Evolutionary conservation across 2,329 filamentous ascomycete genomes (phyloP).

Genomic region (Gyromitra esculenta): DNA sequence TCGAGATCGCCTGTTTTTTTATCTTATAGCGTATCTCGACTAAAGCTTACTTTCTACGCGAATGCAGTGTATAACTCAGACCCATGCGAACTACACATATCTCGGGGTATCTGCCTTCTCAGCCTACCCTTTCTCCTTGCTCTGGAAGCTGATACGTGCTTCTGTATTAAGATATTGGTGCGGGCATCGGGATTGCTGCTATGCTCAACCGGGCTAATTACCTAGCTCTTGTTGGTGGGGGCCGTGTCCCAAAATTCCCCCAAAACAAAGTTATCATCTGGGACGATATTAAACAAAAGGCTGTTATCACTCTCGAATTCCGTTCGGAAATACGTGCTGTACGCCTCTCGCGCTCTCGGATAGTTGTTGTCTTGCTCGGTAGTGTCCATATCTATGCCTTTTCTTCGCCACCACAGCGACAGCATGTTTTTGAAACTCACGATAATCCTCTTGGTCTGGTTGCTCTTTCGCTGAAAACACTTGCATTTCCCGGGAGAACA

Average conservation of each 20-base stretch:
- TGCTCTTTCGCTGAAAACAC: conserved; percentile 75
- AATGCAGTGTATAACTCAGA: conserved; percentile 75
- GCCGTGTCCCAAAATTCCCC: conserved; percentile 83
- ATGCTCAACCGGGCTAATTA: conserved; percentile 91
- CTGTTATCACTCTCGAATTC: conserved; percentile 79
- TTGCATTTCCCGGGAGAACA: conserved; percentile 88
- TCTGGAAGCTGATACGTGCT: conserved; percentile 54
- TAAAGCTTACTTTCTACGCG: conserved; percentile 14
- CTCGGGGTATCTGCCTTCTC: conserved; percentile 64
- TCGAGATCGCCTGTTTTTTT: conserved; percentile 16
- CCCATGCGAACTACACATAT: conserved; percentile 74
- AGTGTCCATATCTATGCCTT: conserved; percentile 84
- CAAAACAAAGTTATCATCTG: conserved; percentile 92
- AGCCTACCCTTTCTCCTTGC: conserved; percentile 37
- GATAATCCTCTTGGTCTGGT: conserved; percentile 85
- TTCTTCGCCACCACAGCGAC: conserved; percentile 74
- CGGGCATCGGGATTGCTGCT: conserved; percentile 81
- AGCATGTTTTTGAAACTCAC: conserved; percentile 83
- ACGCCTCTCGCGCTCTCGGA: conserved; percentile 76
- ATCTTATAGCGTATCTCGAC: not conserved
- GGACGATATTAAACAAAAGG: conserved; percentile 83
- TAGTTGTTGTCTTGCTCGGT: conserved; percentile 83
- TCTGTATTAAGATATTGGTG: conserved; percentile 72
- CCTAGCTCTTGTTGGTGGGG: conserved; percentile 87
- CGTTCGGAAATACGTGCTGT: conserved; percentile 82